A percentile compares a stretch with the other conserved stretches of the same genome.
These are phyloP conservation scores for Talaromyces sp. DNA, from an alignment of 2,329 filamentous ascomycete genomes.

Conservation along the genomic window DNA sequence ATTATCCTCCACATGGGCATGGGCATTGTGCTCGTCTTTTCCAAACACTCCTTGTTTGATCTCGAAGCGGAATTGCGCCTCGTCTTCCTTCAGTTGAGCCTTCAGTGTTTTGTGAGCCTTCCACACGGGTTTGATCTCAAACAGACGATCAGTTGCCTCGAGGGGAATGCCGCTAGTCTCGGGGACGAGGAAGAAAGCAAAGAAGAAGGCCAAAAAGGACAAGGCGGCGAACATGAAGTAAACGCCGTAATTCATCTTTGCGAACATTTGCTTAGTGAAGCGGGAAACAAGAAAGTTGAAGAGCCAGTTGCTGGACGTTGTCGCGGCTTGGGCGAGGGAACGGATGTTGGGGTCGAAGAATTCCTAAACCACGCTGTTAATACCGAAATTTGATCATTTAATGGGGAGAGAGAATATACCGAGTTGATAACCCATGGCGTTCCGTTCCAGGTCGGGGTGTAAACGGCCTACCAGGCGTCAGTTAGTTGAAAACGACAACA, in stretches of 20 bases:
- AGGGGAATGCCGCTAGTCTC: constrained; percentile 64
- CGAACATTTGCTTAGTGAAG: constrained; percentile 38
- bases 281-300: constrained; percentile 33
- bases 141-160: constrained; percentile 61
- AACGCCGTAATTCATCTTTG: constrained; percentile 17
- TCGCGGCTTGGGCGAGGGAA: constrained; percentile 66
- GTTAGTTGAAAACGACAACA: too few species aligned
- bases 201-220: constrained; percentile 54
- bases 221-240: constrained; percentile 61
- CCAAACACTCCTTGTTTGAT: too few species aligned
- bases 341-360: constrained; percentile 69
- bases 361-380: constrained; percentile 31
- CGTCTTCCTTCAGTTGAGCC: constrained; percentile 28
- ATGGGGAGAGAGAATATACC: too few species aligned
- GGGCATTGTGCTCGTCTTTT: too few species aligned
- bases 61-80: constrained; percentile 13
- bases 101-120: constrained; percentile 30
- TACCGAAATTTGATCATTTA: too few species aligned
- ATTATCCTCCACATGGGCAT: too few species aligned
- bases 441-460: too few species aligned
- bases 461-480: too few species aligned
- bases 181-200: constrained; percentile 59
- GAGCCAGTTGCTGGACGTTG: constrained; percentile 37
- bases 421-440: too few species aligned
- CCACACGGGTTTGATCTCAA: constrained; percentile 39